Conservation (phyloP, 1,284 basidiomycete species). For the Mycosarcoma mackinlayi region DNA sequence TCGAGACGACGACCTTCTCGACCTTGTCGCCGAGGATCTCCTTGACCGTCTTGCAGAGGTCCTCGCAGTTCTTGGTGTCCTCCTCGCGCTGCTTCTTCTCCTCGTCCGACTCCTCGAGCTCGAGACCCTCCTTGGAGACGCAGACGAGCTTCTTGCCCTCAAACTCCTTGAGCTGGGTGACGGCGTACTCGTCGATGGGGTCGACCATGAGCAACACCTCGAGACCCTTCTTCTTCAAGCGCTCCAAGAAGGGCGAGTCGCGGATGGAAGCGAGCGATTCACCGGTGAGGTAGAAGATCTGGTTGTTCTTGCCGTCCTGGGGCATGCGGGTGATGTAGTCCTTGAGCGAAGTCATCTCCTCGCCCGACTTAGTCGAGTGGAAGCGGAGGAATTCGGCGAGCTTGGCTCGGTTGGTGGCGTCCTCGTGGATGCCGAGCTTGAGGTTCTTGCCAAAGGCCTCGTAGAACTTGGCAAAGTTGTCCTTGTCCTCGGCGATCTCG, state of each 20-base stretch:
- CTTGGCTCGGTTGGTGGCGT: constrained; percentile 98
- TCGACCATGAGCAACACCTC: constrained; percentile 95
- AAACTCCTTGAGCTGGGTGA: constrained; percentile 99
- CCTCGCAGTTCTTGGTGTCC: constrained; percentile 84
- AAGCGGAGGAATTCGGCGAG: constrained; percentile 99
- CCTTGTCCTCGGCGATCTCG: constrained; percentile 99
- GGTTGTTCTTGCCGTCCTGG: constrained; percentile 95
- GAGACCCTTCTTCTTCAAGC: constrained; percentile 99
- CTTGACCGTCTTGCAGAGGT: constrained; percentile 94
- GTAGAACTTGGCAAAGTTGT: constrained; percentile 98
- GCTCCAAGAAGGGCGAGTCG: constrained; percentile 98
- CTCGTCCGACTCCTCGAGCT: constrained; percentile 98
- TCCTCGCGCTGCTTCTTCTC: constrained; percentile 93
- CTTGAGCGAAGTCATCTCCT: constrained; percentile 96
- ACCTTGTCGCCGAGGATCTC: constrained; percentile 99
- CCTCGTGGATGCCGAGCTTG: constrained; percentile 96
- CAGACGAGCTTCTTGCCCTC: constrained; percentile 98
- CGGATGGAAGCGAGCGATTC: constrained; percentile 90
- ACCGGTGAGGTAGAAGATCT: constrained; percentile 93
- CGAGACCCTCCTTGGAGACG: constrained; percentile 98
- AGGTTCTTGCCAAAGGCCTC: constrained; percentile 75
- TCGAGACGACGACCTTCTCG: constrained; percentile 98
- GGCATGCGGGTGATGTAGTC: constrained; percentile 99
- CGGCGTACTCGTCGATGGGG: constrained; percentile 73
- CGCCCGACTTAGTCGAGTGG: constrained; percentile 93